Percentiles rank a stretch among this genome's conserved stretches.
phyloP scores from a whole-genome alignment of 23 red algal species.

The Gracilaria vermiculophylla region DNA sequence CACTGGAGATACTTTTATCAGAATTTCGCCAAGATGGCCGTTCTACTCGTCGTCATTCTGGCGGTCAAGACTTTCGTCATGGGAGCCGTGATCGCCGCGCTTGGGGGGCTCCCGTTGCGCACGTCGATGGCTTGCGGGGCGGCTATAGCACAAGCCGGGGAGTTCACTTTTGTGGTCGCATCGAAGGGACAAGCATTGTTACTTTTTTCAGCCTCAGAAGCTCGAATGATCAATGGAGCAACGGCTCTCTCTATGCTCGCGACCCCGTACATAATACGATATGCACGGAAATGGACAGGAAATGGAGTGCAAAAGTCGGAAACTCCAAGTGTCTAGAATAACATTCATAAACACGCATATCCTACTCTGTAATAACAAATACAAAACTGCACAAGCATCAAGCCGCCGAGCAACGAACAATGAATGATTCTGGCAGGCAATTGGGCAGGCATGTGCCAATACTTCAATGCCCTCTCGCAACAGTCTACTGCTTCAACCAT shows the following conservation, averaged over 20 bases:
- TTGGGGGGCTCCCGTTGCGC: constrained; percentile 64
- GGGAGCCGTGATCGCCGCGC: constrained; percentile 36
- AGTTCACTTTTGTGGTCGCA: constrained; percentile 87
- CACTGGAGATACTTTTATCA: constrained; percentile 84
- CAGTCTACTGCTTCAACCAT: constrained; percentile 90
- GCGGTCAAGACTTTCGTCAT: constrained; percentile 66
- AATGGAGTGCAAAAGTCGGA: not conserved
- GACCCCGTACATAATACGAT: constrained; percentile 72
- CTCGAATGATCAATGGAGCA: constrained; percentile 80
- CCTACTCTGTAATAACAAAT: not conserved
- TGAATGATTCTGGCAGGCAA: not conserved
- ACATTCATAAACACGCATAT: constrained; percentile 10
- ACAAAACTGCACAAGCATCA: not conserved
- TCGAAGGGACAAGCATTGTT: constrained; percentile 77
- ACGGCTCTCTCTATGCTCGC: constrained; percentile 82
- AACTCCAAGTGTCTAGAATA: not conserved
- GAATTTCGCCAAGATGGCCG: constrained; percentile 65
- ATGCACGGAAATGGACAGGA: constrained; percentile 46
- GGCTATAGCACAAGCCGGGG: constrained; percentile 73
- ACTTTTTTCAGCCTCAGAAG: constrained; percentile 73
- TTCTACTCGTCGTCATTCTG: constrained; percentile 71
- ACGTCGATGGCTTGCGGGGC: constrained; percentile 65
- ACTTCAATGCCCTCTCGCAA: not conserved
- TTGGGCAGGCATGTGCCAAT: not conserved
- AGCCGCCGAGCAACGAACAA: not conserved